Conservation (phyloP, 1,284 basidiomycete genomes). For the Stereum hirsutum region DNA sequence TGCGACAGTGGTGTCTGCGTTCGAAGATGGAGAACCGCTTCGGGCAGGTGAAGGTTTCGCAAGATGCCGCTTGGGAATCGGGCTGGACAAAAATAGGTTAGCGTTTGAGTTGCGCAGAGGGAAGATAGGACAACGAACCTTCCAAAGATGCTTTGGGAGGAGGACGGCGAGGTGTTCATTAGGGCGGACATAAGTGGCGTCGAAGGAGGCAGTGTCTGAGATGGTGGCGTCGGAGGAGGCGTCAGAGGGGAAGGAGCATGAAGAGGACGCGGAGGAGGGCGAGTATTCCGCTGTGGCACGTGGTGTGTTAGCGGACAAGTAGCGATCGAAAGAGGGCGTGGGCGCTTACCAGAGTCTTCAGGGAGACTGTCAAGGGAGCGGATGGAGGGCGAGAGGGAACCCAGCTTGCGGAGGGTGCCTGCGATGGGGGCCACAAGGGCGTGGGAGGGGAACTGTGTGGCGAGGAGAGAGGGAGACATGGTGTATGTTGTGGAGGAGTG, state of each 20-base stretch:
- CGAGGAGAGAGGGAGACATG: too few relatives aligned
- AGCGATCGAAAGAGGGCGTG: too few relatives aligned
- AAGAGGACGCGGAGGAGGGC: constrained; percentile 21
- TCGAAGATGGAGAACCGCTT: constrained; percentile 47
- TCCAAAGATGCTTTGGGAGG: constrained; percentile 61
- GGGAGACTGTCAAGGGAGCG: too few relatives aligned
- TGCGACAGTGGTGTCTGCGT: constrained; percentile 16
- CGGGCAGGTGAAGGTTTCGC: constrained; percentile 65
- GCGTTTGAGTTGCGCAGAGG: not conserved
- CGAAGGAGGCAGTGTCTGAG: constrained; percentile 20
- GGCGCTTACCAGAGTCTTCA: too few relatives aligned
- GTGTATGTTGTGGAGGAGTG: too few relatives aligned
- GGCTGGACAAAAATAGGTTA: constrained; percentile 22
- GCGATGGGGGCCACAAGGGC: too few relatives aligned
- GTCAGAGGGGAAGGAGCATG: constrained; percentile 20
- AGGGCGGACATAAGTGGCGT: constrained; percentile 16
- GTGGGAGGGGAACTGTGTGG: too few relatives aligned
- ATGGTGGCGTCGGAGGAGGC: constrained; percentile 17
- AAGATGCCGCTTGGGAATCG: constrained; percentile 47
- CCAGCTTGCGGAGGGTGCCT: too few relatives aligned
- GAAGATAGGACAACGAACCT: constrained; percentile 16
- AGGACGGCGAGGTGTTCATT: constrained; percentile 75
- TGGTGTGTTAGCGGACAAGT: too few relatives aligned
- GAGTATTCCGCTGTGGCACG: too few relatives aligned
- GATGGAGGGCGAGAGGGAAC: too few relatives aligned